A percentile compares a stretch with the other conserved stretches of the same genome.
Evolutionary conservation across 2,329 filamentous ascomycete species (phyloP).

Genomic region (Penicillium sp.): DNA sequence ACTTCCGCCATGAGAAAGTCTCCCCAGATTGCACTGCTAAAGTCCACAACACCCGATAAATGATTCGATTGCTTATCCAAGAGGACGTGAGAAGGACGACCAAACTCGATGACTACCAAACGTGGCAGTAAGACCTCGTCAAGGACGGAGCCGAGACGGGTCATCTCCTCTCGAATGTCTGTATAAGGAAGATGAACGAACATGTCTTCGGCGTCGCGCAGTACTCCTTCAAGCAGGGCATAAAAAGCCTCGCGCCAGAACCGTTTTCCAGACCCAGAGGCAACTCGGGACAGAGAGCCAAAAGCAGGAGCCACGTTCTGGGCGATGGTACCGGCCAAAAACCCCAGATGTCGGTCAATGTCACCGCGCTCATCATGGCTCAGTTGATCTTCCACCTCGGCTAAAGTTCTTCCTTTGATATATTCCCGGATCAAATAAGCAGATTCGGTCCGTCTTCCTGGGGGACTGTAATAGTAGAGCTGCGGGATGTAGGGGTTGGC

Average conservation of each 20-base stretch:
- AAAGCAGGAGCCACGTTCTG: constrained; percentile 46
- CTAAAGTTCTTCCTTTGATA: constrained; percentile 31
- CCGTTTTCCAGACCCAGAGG: constrained; percentile 40
- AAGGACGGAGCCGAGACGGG: constrained; percentile 41
- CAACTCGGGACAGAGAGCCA: constrained; percentile 47
- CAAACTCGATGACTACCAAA: constrained; percentile 48
- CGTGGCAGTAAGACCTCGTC: constrained; percentile 48
- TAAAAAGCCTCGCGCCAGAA: constrained; percentile 53
- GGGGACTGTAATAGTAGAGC: constrained; percentile 35
- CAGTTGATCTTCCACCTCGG: constrained; percentile 28
- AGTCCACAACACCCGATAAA: constrained; percentile 49
- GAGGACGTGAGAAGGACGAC: constrained; percentile 47
- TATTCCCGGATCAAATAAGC: constrained; percentile 38
- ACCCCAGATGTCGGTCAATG: constrained; percentile 35
- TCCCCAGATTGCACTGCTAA: constrained; percentile 52
- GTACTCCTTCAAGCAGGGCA: constrained; percentile 46
- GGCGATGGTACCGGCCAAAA: constrained; percentile 39
- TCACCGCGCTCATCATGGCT: constrained; percentile 26
- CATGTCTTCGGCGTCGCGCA: constrained; percentile 55
- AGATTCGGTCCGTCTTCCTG: constrained; percentile 23
- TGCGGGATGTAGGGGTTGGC: constrained; percentile 34
- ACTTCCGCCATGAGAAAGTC: constrained; percentile 51
- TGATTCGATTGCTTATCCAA: constrained; percentile 46
- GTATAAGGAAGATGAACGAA: constrained; percentile 53
- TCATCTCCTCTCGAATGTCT: constrained; percentile 48